These are phyloP conservation scores for Fusarium armeniacum DNA, from an alignment of 2,329 filamentous ascomycete species.

Conservation along the genomic window DNA sequence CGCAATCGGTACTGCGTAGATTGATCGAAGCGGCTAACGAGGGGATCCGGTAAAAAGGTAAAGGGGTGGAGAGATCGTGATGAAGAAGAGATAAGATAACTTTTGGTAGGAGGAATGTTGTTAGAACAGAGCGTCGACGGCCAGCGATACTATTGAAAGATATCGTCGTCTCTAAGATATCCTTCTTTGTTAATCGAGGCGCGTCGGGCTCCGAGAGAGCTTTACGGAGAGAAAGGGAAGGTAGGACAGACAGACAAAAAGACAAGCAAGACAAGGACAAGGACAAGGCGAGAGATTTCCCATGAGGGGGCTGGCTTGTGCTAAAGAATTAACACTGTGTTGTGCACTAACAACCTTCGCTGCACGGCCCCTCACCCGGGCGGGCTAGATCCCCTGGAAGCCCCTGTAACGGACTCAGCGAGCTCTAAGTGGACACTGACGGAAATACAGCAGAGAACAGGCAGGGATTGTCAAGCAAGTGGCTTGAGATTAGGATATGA, in stretches of 20 bases:
- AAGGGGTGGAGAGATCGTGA: constrained; percentile 32
- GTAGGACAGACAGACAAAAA: constrained; percentile 29
- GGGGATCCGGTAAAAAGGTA: constrained; percentile 26
- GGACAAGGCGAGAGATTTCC: constrained; percentile 40
- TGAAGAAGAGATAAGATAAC: constrained; percentile 26
- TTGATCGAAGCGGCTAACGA: constrained; percentile 35
- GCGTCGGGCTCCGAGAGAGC: constrained; percentile 43
- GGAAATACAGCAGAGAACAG: constrained; percentile 33
- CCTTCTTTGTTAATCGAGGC: constrained; percentile 43
- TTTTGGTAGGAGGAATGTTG: constrained; percentile 12
- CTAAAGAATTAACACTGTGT: constrained; percentile 44
- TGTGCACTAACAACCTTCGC: constrained; percentile 34
- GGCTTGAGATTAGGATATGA: constrained; percentile 40
- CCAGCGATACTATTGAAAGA: constrained; percentile 31
- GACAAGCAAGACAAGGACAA: constrained; percentile 7
- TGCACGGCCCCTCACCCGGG: constrained; percentile 27
- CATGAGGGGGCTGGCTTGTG: constrained; percentile 46
- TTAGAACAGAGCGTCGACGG: constrained; percentile 14
- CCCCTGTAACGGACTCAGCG: constrained; percentile 35
- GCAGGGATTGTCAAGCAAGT: constrained; percentile 31
- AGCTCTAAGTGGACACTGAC: constrained; percentile 34
- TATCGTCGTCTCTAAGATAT: constrained; percentile 37
- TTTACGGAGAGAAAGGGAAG: constrained; percentile 38
- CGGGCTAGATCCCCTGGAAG: constrained; percentile 30
- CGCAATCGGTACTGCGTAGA: constrained; percentile 31